phyloP scores from a whole-genome alignment of 805 yeast genomes.

The Suhomyces sp. region DNA sequence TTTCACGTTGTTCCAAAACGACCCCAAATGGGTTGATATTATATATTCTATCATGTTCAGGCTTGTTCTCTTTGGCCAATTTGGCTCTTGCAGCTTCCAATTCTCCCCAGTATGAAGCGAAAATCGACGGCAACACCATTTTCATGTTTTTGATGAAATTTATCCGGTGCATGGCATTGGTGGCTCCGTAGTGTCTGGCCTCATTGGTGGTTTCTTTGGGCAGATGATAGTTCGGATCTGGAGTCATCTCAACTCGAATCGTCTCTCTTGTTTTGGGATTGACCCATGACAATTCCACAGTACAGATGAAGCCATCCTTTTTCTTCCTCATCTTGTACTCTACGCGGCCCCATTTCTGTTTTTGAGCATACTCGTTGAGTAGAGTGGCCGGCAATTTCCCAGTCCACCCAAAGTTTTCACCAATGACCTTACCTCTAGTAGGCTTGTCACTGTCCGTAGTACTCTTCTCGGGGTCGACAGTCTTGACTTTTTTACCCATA shows the following conservation, averaged over 20 bases:
- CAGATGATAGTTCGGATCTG: conserved; percentile 46
- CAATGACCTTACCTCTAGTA: conserved; percentile 38
- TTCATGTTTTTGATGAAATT: conserved; percentile 79
- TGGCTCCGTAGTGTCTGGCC: conserved; percentile 88
- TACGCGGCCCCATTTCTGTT: conserved; percentile 85
- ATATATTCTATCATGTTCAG: conserved; percentile 51
- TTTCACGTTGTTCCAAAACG: conserved; percentile 53
- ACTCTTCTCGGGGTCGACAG: conserved; percentile 1
- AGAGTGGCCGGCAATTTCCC: conserved; percentile 89
- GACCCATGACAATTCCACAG: conserved; percentile 61
- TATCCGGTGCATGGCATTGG: conserved; percentile 77
- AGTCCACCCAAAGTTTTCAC: conserved; percentile 80
- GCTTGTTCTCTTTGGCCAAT: conserved; percentile 44
- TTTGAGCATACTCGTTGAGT: conserved; percentile 83
- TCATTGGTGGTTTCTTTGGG: conserved; percentile 83
- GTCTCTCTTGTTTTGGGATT: conserved; percentile 79
- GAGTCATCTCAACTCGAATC: conserved; percentile 54
- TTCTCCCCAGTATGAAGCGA: conserved; percentile 72
- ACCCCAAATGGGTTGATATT: conserved; percentile 75
- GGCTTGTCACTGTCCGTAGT: conserved; percentile 23
- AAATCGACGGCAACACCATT: conserved; percentile 83
- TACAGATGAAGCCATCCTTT: conserved; percentile 57
- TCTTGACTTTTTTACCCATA: conserved; percentile 1
- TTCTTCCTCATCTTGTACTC: conserved; percentile 63
- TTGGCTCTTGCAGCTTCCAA: conserved; percentile 60